phyloP scores from a whole-genome alignment of 495 filamentous ascomycete genomes.

The Penicillium atrosanguineum region DNA sequence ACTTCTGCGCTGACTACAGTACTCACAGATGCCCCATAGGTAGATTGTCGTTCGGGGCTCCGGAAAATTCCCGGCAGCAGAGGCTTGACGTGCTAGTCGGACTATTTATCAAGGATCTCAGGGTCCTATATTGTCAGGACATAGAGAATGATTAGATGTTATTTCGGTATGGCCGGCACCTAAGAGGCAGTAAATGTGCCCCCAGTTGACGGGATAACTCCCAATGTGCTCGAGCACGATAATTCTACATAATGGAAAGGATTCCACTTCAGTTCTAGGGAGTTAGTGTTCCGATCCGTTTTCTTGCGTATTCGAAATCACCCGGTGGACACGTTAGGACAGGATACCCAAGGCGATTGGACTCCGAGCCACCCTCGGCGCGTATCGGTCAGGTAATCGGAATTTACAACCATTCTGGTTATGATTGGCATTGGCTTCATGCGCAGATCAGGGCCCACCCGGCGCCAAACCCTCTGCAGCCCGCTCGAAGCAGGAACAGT shows the following conservation, averaged over 20 bases:
- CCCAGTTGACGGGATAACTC: neutral
- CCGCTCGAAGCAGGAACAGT: conserved; percentile 28
- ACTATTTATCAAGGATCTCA: neutral
- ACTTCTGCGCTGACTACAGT: too few relatives aligned
- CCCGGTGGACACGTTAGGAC: neutral
- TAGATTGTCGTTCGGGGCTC: too few relatives aligned
- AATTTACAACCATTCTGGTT: conserved; percentile 1
- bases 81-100: too few relatives aligned
- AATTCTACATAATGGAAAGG: too few relatives aligned
- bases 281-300: neutral
- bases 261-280: too few relatives aligned
- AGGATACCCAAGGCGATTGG: neutral
- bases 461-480: conserved; percentile 24
- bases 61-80: neutral
- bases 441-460: conserved; percentile 28
- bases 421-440: conserved; percentile 16
- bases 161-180: neutral
- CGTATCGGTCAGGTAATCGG: conserved; percentile 10
- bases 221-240: neutral
- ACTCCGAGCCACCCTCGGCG: neutral
- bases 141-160: neutral
- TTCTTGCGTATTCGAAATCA: neutral
- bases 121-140: neutral
- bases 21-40: too few relatives aligned
- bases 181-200: too few relatives aligned